phyloP scores from a whole-genome alignment of 805 yeast genomes.

The Clavispora santaluciae region DNA sequence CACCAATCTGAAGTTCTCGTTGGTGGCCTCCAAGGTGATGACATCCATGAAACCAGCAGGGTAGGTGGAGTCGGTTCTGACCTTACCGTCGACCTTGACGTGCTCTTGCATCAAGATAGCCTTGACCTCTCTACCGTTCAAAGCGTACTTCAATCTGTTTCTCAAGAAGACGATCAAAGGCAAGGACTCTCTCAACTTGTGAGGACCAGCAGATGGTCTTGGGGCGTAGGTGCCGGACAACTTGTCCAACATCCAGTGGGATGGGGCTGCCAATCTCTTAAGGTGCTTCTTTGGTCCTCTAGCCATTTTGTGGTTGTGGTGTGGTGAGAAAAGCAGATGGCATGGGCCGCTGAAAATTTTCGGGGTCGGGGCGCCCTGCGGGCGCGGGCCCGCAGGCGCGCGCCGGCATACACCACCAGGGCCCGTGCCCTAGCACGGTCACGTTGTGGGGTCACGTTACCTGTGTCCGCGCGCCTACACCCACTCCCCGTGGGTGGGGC shows the following conservation, averaged over 20 bases:
- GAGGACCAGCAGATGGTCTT: conserved; percentile 32
- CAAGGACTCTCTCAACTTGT: conserved; percentile 32
- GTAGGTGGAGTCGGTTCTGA: conserved; percentile 30
- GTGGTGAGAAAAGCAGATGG: conserved; percentile 2
- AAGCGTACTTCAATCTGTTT: conserved; percentile 32
- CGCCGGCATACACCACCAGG: conserved; percentile 3
- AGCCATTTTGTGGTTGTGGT: conserved; percentile 47
- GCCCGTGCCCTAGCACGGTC: conserved; percentile 4
- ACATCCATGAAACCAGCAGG: conserved; percentile 33
- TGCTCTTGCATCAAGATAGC: conserved; percentile 31
- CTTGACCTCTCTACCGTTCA: conserved; percentile 33
- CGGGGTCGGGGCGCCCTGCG: too few relatives aligned
- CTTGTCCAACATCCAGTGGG: conserved; percentile 37
- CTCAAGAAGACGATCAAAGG: conserved; percentile 30
- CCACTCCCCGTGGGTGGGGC: neutral
- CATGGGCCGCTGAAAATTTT: conserved; percentile 11
- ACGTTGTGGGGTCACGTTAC: too few relatives aligned
- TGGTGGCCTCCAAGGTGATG: conserved; percentile 73
- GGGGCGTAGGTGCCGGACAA: conserved; percentile 34
- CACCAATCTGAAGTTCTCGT: conserved; percentile 98
- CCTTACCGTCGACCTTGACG: conserved; percentile 32
- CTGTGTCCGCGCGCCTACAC: too few relatives aligned
- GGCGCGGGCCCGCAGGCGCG: conserved; percentile 2
- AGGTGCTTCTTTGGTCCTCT: conserved; percentile 58
- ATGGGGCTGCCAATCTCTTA: conserved; percentile 35